These are phyloP conservation scores for Brassica nigra DNA, from an alignment of 345 rosid genomes.

Conservation along the genomic window DNA sequence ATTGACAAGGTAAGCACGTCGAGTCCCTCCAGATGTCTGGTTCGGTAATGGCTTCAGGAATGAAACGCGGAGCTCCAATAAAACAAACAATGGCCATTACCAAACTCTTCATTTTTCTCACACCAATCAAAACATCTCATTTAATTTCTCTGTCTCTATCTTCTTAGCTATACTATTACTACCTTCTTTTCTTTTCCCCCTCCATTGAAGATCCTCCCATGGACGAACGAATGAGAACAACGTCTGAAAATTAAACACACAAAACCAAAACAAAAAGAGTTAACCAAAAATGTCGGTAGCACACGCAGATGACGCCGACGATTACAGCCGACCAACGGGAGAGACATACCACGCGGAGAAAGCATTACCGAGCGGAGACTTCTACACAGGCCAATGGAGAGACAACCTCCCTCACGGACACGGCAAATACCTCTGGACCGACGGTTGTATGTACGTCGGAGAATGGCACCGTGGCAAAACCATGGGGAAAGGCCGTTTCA, in stretches of 20 bases:
- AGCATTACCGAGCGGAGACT: slow-evolving; percentile 67
- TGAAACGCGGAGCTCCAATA: slow-evolving; percentile 53
- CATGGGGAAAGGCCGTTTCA: slow-evolving; percentile 79
- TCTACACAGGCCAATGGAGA: slow-evolving; percentile 82
- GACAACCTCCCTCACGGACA: slow-evolving; percentile 74
- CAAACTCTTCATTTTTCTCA: slow-evolving; percentile 29
- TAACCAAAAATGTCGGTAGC: slow-evolving; percentile 66
- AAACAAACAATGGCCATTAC: slow-evolving; percentile 28
- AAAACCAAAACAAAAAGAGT: slow-evolving; percentile 26
- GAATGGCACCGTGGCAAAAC: slow-evolving; percentile 79
- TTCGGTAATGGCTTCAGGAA: slow-evolving; percentile 59
- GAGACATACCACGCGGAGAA: slow-evolving; percentile 56
- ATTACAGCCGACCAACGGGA: slow-evolving; percentile 45
- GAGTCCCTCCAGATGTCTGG: slow-evolving; percentile 69
- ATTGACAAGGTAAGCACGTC: slow-evolving; percentile 44
- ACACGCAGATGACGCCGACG: slow-evolving; percentile 89
- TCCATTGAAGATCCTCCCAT: slow-evolving; percentile 4
- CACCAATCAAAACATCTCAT: slow-evolving; percentile 20
- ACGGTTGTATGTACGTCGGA: slow-evolving; percentile 93
- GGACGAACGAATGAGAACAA: slow-evolving; percentile 32
- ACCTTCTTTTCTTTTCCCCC: slow-evolving; percentile 31
- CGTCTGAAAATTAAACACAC: slow-evolving; percentile 14
- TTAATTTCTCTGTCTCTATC: slow-evolving; percentile 4
- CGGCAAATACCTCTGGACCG: slow-evolving; percentile 88
- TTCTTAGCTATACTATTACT: background rate